A percentile compares a stretch with the other conserved stretches of the same genome.
These are phyloP conservation scores for Oehlia diaphana DNA, from an alignment of 192 early-diverging fungal species.

Conservation along the genomic window DNA sequence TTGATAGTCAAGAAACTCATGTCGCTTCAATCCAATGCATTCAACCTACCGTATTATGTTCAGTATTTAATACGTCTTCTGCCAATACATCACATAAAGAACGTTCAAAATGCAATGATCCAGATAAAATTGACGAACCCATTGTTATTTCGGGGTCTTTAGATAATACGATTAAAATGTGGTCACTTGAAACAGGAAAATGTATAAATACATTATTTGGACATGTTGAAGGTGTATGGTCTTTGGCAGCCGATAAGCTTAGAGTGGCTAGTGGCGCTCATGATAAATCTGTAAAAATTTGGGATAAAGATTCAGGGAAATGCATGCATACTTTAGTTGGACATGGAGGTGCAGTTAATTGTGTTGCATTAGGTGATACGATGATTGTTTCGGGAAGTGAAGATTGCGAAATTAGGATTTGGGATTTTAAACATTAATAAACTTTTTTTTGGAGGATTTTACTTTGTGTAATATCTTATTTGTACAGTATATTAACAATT, in stretches of 20 bases:
- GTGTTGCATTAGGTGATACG: constrained; percentile 84
- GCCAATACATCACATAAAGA: neutral
- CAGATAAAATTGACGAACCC: constrained; percentile 12
- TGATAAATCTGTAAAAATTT: constrained; percentile 73
- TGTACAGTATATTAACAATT: too few relatives aligned
- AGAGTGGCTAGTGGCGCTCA: constrained; percentile 67
- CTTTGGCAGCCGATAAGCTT: constrained; percentile 77
- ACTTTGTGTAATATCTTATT: too few relatives aligned
- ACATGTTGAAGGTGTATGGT: constrained; percentile 80
- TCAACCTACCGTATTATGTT: constrained; percentile 38
- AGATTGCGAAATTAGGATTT: constrained; percentile 77
- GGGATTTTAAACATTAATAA: constrained; percentile 68
- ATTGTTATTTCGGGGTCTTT: constrained; percentile 81
- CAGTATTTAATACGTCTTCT: neutral
- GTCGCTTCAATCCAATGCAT: constrained; percentile 67
- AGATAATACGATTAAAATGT: constrained; percentile 90
- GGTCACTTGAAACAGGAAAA: constrained; percentile 82
- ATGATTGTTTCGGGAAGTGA: constrained; percentile 84
- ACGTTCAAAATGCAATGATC: neutral
- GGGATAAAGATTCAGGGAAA: constrained; percentile 70
- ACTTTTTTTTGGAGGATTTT: too few relatives aligned
- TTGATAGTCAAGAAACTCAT: constrained; percentile 72
- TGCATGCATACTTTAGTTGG: constrained; percentile 67
- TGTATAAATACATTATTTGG: constrained; percentile 78
- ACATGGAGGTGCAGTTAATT: constrained; percentile 73